A percentile compares a stretch with the other conserved stretches of the same genome.
phyloP scores from a whole-genome alignment of 2,329 filamentous ascomycete species.

The Kalmusia sp. region DNA sequence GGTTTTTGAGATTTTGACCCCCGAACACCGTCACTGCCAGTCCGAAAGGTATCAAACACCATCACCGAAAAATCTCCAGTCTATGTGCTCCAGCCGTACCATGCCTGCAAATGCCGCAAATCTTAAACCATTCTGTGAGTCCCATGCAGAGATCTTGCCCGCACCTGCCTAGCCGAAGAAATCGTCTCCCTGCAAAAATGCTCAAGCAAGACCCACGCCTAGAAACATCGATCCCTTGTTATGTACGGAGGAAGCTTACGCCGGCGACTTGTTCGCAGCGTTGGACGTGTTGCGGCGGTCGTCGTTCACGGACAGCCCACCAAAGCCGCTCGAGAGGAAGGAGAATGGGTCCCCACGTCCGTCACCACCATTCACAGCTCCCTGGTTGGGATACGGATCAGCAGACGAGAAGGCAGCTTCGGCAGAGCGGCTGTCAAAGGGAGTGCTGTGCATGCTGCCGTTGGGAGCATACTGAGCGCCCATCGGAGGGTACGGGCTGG shows the following conservation, averaged over 20 bases:
- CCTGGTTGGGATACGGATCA: constrained; percentile 79
- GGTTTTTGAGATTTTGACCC: constrained; percentile 39
- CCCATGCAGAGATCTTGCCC: constrained; percentile 44
- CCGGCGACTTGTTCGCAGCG: constrained; percentile 48
- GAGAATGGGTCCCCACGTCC: constrained; percentile 78
- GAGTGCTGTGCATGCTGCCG: constrained; percentile 79
- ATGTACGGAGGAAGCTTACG: constrained; percentile 43
- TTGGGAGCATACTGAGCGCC: constrained; percentile 77
- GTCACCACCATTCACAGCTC: constrained; percentile 70
- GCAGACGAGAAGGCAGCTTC: constrained; percentile 94
- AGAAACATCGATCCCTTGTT: constrained; percentile 41
- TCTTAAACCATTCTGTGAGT: constrained; percentile 41
- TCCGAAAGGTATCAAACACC: constrained; percentile 48
- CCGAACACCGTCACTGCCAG: constrained; percentile 40
- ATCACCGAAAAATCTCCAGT: constrained; percentile 44
- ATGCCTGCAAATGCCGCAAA: constrained; percentile 48
- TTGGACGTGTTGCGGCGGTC: constrained; percentile 55
- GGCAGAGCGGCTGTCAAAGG: constrained; percentile 91
- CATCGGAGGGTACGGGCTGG: constrained; percentile 80
- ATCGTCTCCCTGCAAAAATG: constrained; percentile 43
- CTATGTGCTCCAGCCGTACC: constrained; percentile 45
- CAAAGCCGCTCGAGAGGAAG: constrained; percentile 77
- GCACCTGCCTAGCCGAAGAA: constrained; percentile 44
- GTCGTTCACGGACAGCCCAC: constrained; percentile 73
- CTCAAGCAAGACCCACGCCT: constrained; percentile 41